Evolutionary conservation across 148 eudicot species (phyloP), one percentile per base, ranked within the genome.

Genomic region (Selenicereus undatus): DNA sequence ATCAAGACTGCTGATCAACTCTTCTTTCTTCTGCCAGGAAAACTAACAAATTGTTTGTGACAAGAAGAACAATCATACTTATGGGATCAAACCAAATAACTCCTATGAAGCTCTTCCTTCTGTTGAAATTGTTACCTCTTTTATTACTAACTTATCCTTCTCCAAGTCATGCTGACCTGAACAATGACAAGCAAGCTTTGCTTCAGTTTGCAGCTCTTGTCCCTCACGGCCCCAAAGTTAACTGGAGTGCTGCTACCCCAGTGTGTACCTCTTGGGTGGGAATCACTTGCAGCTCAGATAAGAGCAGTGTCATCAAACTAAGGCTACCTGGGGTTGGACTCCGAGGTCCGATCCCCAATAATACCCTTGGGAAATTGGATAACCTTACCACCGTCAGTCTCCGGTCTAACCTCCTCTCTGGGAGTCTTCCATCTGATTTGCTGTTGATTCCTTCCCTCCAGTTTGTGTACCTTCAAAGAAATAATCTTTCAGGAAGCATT

Each of bases 311-410:
- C 11, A 81, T 80, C 77, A 77, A 86, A 27, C 86, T 96, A 73
- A 91, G 95, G 45, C 89, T 95, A 30, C 98, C 98, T 24, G 98
- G 91, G 69, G 81, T 87, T 52, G 98, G 98, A 64, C 89, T 95
- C 11, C 69, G 50, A 70, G 99, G 99, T 65, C 87, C 82, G 20
- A 86, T 96, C 71, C 99, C 99, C 6, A 78, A 78, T 11, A 87
- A 88, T 80, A 96, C 97, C 26, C 78, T 96, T 30, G 91, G 91
- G 43, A 91, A 89, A 60, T 80, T 96, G 75, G 85, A 87, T 50
- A 83, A 87, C 26, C 95, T 96, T 56, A 24, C 56, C 11, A 81
- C 78, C 78, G 91, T 96, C 78, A 96, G 99, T 84, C 94, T 96
- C 27, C 89, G 93, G 64, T 88, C 90, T 51, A 96, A 96, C 81